A percentile compares a stretch with the other conserved stretches of the same genome.
Conservation (phyloP, 2,329 filamentous ascomycete species). For the Purpureocillium lavendulum region DNA sequence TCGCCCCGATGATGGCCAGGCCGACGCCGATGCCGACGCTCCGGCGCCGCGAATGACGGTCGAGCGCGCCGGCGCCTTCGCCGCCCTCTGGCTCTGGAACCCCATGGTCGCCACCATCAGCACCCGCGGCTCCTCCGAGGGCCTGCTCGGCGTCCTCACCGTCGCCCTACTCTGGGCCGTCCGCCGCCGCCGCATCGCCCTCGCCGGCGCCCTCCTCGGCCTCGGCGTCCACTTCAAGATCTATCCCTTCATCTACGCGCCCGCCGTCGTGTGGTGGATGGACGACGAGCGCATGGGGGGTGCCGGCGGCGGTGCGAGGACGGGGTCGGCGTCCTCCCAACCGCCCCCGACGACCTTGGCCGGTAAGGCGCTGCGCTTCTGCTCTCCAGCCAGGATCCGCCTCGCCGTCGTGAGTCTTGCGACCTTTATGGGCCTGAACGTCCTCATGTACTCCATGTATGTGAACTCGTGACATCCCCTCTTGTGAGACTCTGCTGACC, state of each 20-base stretch:
- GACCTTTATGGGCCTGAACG: constrained; percentile 68
- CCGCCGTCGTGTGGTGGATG: constrained; percentile 74
- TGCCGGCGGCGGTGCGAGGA: too few species aligned
- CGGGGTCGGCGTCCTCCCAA: too few species aligned
- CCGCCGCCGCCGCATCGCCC: constrained; percentile 46
- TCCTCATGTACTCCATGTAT: constrained; percentile 68
- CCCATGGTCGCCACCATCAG: constrained; percentile 98
- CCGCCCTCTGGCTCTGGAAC: constrained; percentile 88
- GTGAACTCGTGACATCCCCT: constrained; percentile 16
- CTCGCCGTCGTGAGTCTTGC: constrained; percentile 57
- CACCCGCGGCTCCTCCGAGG: constrained; percentile 89
- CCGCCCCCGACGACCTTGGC: too few species aligned
- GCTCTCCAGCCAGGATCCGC: constrained; percentile 45
- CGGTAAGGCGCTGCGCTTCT: constrained; percentile 36
- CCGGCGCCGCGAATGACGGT: constrained; percentile 34
- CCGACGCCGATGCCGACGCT: too few species aligned
- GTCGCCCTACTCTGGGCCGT: constrained; percentile 78
- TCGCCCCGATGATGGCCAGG: too few species aligned
- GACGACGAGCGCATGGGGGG: constrained; percentile 41
- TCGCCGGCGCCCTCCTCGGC: constrained; percentile 72
- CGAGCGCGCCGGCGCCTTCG: constrained; percentile 60
- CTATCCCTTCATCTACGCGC: constrained; percentile 93
- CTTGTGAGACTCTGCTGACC: background rate
- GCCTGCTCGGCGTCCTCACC: constrained; percentile 77
- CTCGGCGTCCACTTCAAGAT: constrained; percentile 95